These are phyloP conservation scores for Porogramme epimiltina DNA, from an alignment of 1,284 basidiomycete species.

Conservation along the genomic window DNA sequence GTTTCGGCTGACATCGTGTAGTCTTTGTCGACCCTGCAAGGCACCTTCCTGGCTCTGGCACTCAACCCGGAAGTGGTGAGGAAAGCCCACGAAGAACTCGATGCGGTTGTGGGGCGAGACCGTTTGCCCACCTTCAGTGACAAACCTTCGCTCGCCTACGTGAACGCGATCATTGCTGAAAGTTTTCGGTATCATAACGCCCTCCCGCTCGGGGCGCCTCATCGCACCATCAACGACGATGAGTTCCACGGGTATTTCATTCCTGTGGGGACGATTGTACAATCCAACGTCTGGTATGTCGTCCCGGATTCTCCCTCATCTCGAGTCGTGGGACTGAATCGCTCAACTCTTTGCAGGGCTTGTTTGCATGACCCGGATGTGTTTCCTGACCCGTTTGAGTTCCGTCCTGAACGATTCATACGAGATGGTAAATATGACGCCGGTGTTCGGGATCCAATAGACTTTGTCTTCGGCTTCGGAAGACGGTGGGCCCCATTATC, in stretches of 20 bases:
- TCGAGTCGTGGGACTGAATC: no score
- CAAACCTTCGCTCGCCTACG: conserved; percentile 29
- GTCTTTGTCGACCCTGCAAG: conserved; percentile 4
- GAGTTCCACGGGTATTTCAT: conserved; percentile 14
- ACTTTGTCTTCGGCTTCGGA: conserved; percentile 23
- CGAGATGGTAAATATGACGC: conserved; percentile 13
- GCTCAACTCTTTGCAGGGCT: conserved; percentile 5
- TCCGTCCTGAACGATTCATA: conserved; percentile 20
- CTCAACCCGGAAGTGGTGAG: conserved; percentile 30
- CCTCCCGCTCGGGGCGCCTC: not conserved
- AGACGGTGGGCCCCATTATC: not conserved
- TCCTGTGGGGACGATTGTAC: conserved; percentile 17
- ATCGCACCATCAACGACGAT: not conserved
- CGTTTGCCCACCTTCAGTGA: conserved; percentile 36
- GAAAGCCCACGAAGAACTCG: conserved; percentile 35
- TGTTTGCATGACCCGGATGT: conserved; percentile 20
- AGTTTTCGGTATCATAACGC: conserved; percentile 10
- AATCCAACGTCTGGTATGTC: conserved; percentile 18
- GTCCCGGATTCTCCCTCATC: not conserved
- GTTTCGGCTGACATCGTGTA: not conserved
- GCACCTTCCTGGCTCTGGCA: conserved; percentile 28
- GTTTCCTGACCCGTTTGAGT: conserved; percentile 15
- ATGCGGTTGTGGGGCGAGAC: conserved; percentile 30
- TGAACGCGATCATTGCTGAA: conserved; percentile 35
- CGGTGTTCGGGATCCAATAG: conserved; percentile 6